phyloP scores from a whole-genome alignment of 2,329 filamentous ascomycete species.

The Ophiocordyceps camponoti-floridani region DNA sequence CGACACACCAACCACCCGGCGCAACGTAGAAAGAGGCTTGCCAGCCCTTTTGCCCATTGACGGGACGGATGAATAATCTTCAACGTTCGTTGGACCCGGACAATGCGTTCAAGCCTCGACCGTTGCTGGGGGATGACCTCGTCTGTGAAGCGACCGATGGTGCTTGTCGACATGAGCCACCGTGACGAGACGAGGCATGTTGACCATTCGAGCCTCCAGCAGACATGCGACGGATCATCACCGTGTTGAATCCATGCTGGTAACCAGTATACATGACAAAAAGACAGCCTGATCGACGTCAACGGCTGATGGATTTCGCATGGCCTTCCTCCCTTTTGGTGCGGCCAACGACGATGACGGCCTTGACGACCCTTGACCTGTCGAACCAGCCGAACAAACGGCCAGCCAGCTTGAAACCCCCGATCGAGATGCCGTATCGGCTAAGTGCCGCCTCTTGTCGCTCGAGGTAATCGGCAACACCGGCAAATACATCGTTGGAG shows the following conservation, averaged over 20 bases:
- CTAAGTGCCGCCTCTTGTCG: conserved; percentile 14
- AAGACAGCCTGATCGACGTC: neutral
- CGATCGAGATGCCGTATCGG: conserved; percentile 17
- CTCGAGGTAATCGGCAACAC: conserved; percentile 25
- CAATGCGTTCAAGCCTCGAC: neutral
- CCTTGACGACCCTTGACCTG: conserved; percentile 14
- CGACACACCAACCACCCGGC: neutral
- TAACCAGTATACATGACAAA: no score
- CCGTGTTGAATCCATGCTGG: neutral
- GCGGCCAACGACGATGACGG: conserved; percentile 15
- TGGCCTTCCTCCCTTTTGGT: neutral
- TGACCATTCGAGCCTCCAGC: neutral
- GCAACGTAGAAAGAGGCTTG: neutral
- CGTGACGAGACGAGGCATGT: neutral
- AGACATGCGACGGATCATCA: neutral
- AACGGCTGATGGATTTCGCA: neutral
- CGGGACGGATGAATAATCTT: neutral
- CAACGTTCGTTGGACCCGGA: neutral
- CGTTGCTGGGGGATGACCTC: neutral
- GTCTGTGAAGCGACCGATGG: neutral
- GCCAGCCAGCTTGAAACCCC: conserved; percentile 17
- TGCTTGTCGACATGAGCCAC: neutral
- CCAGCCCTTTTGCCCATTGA: neutral
- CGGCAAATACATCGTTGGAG: conserved; percentile 32
- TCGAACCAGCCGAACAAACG: conserved; percentile 21